Conservation (phyloP, 768 basidiomycete species). For the Hypsizygus marmoreus region DNA sequence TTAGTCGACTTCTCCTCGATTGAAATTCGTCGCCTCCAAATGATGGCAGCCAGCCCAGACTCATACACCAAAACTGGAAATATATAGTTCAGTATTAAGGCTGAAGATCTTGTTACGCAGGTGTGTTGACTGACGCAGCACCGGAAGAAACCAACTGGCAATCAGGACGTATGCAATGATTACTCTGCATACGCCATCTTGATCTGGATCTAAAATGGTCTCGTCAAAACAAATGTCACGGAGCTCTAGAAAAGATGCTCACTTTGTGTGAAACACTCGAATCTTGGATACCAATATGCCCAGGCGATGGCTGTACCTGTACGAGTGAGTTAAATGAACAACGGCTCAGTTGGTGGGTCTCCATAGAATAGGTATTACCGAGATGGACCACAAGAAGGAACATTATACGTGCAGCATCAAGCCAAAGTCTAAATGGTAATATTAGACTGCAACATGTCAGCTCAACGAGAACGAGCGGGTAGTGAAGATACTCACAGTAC, state of each 20-base stretch:
- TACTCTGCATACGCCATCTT: constrained; percentile 47
- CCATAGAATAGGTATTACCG: too few species aligned
- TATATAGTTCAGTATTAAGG: not conserved
- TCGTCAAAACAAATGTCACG: not conserved
- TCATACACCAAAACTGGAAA: constrained; percentile 9
- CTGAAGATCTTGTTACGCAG: not conserved
- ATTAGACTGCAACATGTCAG: constrained; percentile 36
- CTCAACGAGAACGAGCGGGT: constrained; percentile 9
- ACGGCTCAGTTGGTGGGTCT: not conserved
- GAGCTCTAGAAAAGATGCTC: constrained; percentile 8
- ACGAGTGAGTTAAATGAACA: not conserved
- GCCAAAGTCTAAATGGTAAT: constrained; percentile 50
- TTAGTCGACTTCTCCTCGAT: not conserved
- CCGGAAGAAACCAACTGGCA: constrained; percentile 56
- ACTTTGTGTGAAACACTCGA: constrained; percentile 48
- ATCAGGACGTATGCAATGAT: constrained; percentile 50
- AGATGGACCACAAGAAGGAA: constrained; percentile 47
- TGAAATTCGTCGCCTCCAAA: constrained; percentile 9
- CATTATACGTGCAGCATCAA: constrained; percentile 52
- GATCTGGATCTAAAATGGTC: constrained; percentile 34
- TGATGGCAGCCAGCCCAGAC: constrained; percentile 16
- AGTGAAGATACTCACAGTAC: constrained; percentile 35
- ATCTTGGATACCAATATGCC: constrained; percentile 41
- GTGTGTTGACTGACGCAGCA: constrained; percentile 49
- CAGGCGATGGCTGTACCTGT: constrained; percentile 46